Evolutionary conservation across 202 grass and related monocot species (phyloP), one percentile per base, ranked within the genome.

Genomic region (Setaria italica): DNA sequence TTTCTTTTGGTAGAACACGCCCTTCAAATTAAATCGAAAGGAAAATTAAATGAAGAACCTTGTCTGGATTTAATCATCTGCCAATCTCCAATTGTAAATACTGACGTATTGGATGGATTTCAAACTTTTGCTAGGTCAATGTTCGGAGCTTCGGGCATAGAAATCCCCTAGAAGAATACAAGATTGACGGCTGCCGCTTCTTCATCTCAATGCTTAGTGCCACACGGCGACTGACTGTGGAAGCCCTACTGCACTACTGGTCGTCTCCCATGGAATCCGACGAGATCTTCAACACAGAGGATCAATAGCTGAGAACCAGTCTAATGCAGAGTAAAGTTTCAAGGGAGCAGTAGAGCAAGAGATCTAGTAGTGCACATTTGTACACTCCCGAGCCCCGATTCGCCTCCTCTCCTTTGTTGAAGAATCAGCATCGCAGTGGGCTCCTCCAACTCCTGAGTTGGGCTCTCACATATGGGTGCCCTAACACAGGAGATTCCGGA

Each of bases 161-260:
- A 85, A 92, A 99, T 49, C 97, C 93, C 76, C 79, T 99, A 43
- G 97, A 99, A 91, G 97, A 99, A 55, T 96, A 99, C 81, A 99
- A 94, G 84, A 99, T 99, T 59, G 97, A 99, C 43, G 93, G 93
- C 9, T 94, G 96, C 32, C 81, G 91, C n/a, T 99, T 99, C 85
- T 99, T 96, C 85, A 99, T 99, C 80, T 95, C 93, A 59, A 95
- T 99, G 96, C 67, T 99, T 74, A 91, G 90, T 72, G 86, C 96
- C 73, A 99, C 93, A 1, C 76, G 91, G 20, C 76, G 90, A 72
- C 84, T 95, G 72, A 94, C 91, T 2, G 86, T 99, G 7, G 86
- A 94, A 88, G 85, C 91, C 39, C 80, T 99, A 34, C 79, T 99
- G 74, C 86, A 87, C 69, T 99, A 94, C 88, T 99, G 96, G 96